Evolutionary conservation across 129 eudicot genomes (phyloP).

Genomic region (Tanacetum coccineum): DNA sequence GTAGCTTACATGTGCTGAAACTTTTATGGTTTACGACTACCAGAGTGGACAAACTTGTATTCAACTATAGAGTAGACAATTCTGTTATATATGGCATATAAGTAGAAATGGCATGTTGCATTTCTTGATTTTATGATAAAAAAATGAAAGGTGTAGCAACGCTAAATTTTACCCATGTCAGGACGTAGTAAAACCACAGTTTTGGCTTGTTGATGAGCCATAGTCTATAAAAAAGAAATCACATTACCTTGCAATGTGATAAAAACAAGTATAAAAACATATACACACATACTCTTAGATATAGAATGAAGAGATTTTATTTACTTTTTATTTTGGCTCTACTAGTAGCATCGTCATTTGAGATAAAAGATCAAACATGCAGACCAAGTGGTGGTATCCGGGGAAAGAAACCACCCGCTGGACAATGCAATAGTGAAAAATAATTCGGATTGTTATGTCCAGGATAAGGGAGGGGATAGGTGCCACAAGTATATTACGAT

Average conservation of each 20-base stretch:
- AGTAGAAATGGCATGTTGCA: no score
- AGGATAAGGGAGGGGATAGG: neutral
- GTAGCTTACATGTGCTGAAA: no score
- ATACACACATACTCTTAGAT: no score
- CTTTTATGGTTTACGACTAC: no score
- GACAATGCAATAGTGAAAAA: neutral
- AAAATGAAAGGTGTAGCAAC: no score
- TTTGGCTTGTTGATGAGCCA: neutral
- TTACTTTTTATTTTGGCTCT: neutral
- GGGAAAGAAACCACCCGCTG: constrained; percentile 1
- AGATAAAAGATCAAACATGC: neutral
- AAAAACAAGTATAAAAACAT: neutral
- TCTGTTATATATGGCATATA: no score
- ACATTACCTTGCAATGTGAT: neutral
- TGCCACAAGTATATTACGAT: constrained; percentile 1
- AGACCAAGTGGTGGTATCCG: constrained; percentile 6
- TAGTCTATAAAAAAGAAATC: neutral
- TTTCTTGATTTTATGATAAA: no score
- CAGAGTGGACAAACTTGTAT: no score
- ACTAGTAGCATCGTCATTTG: neutral
- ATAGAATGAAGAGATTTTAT: neutral
- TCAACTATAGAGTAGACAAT: no score
- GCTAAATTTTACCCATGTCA: no score
- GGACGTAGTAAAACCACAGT: neutral
- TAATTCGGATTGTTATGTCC: no score